Conservation (phyloP, 495 filamentous ascomycete species). For the Xylaria nigripes region DNA sequence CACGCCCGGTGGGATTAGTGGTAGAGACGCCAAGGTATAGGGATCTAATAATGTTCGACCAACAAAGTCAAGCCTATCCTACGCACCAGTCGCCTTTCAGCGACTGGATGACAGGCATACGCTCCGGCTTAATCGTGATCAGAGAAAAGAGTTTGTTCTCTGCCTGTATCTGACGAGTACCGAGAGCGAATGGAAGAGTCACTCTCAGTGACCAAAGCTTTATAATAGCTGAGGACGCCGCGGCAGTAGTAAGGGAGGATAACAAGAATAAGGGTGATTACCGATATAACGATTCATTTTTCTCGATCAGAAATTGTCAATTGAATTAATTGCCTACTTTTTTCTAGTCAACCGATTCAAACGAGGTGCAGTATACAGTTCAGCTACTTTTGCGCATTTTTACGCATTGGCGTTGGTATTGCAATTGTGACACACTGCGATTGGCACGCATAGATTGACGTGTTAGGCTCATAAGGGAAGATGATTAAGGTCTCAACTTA, state of each 20-base stretch:
- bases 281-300: not conserved
- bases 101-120: constrained; percentile 51
- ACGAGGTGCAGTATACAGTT: not conserved
- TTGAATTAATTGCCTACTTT: not conserved
- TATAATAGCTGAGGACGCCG: constrained; percentile 24
- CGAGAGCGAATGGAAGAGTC: constrained; percentile 37
- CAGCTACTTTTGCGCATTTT: not conserved
- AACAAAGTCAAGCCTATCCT: constrained; percentile 88
- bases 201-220: constrained; percentile 42
- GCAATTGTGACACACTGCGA: not conserved
- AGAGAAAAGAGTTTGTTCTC: constrained; percentile 30
- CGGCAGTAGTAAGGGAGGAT: constrained; percentile 15
- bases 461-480: not conserved
- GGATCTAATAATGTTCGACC: constrained; percentile 51
- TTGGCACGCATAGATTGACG: not conserved
- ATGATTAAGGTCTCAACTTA: not conserved
- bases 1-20: not conserved
- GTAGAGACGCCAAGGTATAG: not conserved
- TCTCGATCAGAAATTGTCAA: not conserved
- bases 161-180: constrained; percentile 38
- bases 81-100: constrained; percentile 73
- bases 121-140: constrained; percentile 98
- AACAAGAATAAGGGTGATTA: not conserved
- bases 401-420: not conserved
- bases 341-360: not conserved